Evolutionary conservation across 2,329 filamentous ascomycete species (phyloP), one percentile per base, ranked within the genome.

Genomic region (Cordyceps cicadae): DNA sequence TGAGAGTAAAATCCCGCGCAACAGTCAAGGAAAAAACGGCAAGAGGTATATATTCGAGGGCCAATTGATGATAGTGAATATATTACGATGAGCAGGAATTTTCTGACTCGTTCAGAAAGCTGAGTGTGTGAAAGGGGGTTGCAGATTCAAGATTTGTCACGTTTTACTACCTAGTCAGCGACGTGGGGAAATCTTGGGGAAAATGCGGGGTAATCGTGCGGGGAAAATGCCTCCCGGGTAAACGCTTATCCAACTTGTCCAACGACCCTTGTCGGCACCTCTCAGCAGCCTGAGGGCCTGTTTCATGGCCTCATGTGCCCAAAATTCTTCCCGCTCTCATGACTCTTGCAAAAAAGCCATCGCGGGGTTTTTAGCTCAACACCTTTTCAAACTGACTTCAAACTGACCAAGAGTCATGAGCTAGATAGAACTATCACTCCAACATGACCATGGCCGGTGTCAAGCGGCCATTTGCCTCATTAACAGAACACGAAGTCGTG

Each of bases 401-500:
- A 21, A 24, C 24, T 19, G 17, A 12, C 8, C 51, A 2, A 32
- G 8, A 49, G 48, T 21, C 49, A 59, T 59, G 56, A 29, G n/a
- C 56, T 14, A 34, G 24, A 19, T 14, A 34, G 24, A 19, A 7
- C n/a, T 14, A 19, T 37, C 64, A 62, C 39, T 64, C 64, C 53
- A 63, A 62, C 34, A 67, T 67, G 61, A 66, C 63, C 54, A 72
- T 73, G 64, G 72, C 74, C 15, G 75, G 75, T 59, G 70, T 77
- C 60, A 78, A 77, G 67, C 70, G 76, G 68, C 67, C 72, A 15
- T 69, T 75, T n/a, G 65, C 68, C 60, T 65, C 70, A 53, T 70
- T 75, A 66, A 67, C 72, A 59, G 67, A 68, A 54, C 67, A 70
- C 50, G 70, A 70, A n/a, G 56, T 15, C 9, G 48, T 32, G 12